Evolutionary conservation across 495 filamentous ascomycete genomes (phyloP), one percentile per base, ranked within the genome.

Genomic region (Penicillium goetzii): DNA sequence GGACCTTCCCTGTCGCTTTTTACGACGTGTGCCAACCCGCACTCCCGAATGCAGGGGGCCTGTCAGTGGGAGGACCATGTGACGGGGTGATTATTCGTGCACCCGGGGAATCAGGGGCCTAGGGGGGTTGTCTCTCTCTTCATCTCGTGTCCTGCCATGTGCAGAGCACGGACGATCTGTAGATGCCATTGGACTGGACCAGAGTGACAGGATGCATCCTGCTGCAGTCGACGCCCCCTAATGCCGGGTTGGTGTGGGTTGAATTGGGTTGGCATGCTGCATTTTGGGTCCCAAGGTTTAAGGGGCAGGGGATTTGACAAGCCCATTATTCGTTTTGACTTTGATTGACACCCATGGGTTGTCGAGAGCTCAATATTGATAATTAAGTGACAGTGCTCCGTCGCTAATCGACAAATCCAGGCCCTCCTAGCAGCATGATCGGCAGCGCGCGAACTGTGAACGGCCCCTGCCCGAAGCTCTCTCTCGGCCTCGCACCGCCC

Each of bases 81-180:
- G 41, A 47, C 7, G 41, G 41, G 41, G 36, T 17, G 36, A 40
- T 40, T 40, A 40, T 17, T 23, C 6, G 21, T 23, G 41, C 41
- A 23, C 19, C 41, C 41, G 41, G 40, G 17, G 40, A 15, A 43
- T 28, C 47, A 50, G 47, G 47, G 23, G 47, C n/a, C n/a, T n/a
- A 15, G 19, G 4, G 8, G 7, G 17, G 12, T 1, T 4, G 12
- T 45, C 6, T 45, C n/a, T 21, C n/a, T 43, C 41, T 21, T 2
- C 41, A 43, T 43, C 14, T 49, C 45, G 6, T 49, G 21, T 49
- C 12, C 47, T 28, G 47, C 47, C 47, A 50, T 50, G 47, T 50
- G 14, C 47, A 28, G 11, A 50, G 47, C 25, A 50, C 23, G 47
- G 47, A 17, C 14, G 47, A 50, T 50, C 23, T 4, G 23, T 25